Percentiles rank a stretch among this genome's conserved stretches.
phyloP scores from a whole-genome alignment of 2,329 filamentous ascomycete species.

The Phialophora chinensis region DNA sequence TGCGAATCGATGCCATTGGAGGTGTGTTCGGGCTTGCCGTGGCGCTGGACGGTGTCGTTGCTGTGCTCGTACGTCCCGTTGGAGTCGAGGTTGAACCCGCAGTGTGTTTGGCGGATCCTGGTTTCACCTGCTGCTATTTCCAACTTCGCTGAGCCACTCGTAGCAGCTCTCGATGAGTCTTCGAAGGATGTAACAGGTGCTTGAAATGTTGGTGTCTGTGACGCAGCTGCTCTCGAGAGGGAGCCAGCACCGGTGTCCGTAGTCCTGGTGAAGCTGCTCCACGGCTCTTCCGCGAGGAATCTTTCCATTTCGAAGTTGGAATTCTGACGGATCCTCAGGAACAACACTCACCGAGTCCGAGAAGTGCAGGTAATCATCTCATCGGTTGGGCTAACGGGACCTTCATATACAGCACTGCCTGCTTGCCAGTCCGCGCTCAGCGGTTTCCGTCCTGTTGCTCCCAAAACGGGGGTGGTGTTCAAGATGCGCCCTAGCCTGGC shows the following conservation, averaged over 20 bases:
- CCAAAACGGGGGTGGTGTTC: no score
- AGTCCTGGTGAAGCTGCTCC: neutral
- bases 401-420: no score
- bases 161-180: neutral
- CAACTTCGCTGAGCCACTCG: neutral
- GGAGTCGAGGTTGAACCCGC: neutral
- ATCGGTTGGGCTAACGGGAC: no score
- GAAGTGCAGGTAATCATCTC: no score
- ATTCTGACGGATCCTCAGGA: no score
- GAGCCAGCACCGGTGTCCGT: neutral
- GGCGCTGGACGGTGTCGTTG: no score
- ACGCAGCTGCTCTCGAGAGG: no score
- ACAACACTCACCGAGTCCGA: no score
- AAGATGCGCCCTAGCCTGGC: no score
- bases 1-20: neutral
- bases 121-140: neutral
- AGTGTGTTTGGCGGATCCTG: neutral
- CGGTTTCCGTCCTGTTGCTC: no score
- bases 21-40: no score
- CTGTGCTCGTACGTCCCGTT: neutral
- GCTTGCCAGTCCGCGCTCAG: no score
- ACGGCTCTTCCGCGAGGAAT: slow-evolving; percentile 1
- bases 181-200: neutral
- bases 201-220: neutral
- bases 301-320: neutral